Evolutionary conservation across 371 early-diverging fungal genomes (phyloP).

Genomic region (Blakeslea trispora): DNA sequence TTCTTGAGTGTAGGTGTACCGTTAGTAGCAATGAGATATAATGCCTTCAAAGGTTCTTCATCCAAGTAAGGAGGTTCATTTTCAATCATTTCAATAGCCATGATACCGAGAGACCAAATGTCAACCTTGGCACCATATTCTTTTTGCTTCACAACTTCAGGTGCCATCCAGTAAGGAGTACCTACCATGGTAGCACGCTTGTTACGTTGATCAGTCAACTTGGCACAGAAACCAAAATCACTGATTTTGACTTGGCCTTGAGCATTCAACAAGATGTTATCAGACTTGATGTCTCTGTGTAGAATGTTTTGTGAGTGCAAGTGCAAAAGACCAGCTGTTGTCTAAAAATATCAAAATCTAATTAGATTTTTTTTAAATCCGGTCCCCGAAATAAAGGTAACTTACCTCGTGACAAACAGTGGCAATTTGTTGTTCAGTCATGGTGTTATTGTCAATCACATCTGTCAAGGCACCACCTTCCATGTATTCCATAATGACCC

Average conservation of each 20-base stretch:
- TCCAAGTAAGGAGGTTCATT: constrained; percentile 97
- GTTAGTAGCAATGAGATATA: constrained; percentile 95
- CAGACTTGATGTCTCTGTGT: constrained; percentile 97
- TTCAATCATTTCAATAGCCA: constrained; percentile 98
- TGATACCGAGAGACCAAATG: constrained; percentile 93
- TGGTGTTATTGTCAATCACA: constrained; percentile 88
- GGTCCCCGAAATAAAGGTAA: constrained; percentile 1
- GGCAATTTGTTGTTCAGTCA: constrained; percentile 92
- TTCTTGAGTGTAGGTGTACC: constrained; percentile 93
- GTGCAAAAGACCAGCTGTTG: constrained; percentile 86
- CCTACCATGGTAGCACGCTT: constrained; percentile 98
- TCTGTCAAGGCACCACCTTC: constrained; percentile 97
- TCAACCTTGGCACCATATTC: constrained; percentile 91
- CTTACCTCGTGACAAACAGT: constrained; percentile 83
- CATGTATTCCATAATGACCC: constrained; percentile 99
- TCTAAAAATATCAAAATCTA: constrained; percentile 50
- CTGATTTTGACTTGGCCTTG: constrained; percentile 88
- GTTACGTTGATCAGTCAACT: constrained; percentile 79
- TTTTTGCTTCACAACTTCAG: constrained; percentile 89
- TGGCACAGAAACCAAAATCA: constrained; percentile 97
- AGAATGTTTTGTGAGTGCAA: constrained; percentile 91
- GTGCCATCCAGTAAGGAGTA: constrained; percentile 95
- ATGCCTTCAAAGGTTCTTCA: constrained; percentile 92
- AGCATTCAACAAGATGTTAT: constrained; percentile 86
- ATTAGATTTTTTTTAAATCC: background rate